Evolutionary conservation across 2,329 filamentous ascomycete species (phyloP), one percentile per base, ranked within the genome.

Genomic region (Hypomyces rosellus): DNA sequence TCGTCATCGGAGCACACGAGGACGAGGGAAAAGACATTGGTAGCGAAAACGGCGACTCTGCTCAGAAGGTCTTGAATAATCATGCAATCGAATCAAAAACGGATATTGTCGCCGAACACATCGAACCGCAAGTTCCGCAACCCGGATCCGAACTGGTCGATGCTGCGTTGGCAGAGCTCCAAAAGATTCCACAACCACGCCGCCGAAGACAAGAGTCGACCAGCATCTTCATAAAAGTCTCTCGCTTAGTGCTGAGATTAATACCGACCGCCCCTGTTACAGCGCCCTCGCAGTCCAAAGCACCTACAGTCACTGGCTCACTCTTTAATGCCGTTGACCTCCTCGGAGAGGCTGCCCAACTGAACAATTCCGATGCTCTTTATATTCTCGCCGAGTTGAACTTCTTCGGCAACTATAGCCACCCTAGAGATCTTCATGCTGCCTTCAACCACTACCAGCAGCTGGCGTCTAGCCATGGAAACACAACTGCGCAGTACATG

Each of bases 401-500:
- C 73, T 97, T 97, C 69, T 90, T 93, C 62, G 93, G 93, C 65
- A 96, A 97, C 69, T 95, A 86, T 69, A 87, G 88, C 18, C 80
- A 96, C 62, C 91, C 92, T 2, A 80, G 85, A 56, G 84, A 96
- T 64, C 89, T 96, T 59, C 75, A 80, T 33, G 76, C 81, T 44
- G 89, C 93, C 0, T 96, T 95, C 65, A 75, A 80, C 57, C 80
- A 89, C 71, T 99, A 97, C 68, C 76, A 87, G 55, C 77, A 84
- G 54, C 77, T 99, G 48, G 89, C 92, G 3, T 76, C 78, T 15
- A 67, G 85, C 52, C 80, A 86, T 57, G 93, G 92, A 41, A 97
- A 99, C 68, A 86, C 82, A 57, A 95, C 92, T 12, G 93, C 93
- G 1, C 89, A 97, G 66, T 86, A 95, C 69, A 96, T 99, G 92